These are phyloP conservation scores for Limnanthes douglasii DNA, from an alignment of 345 rosid genomes.

Conservation along the genomic window DNA sequence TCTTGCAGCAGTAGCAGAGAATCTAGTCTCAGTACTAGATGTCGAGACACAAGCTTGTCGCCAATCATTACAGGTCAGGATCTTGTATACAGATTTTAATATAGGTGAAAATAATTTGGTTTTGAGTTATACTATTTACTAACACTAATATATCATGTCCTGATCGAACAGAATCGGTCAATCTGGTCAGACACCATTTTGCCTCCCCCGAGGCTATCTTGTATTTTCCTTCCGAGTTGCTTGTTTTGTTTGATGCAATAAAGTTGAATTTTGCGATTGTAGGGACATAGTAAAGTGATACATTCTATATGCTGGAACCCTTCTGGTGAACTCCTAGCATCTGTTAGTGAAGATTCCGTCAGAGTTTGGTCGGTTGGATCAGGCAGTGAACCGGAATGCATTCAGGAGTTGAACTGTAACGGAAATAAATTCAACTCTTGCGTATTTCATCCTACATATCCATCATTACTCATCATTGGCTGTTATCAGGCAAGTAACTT, in stretches of 20 bases:
- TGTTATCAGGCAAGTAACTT: conserved; percentile 94
- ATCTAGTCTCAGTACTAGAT: conserved; percentile 71
- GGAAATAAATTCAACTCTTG: conserved; percentile 85
- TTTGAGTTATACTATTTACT: no score
- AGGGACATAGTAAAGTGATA: conserved; percentile 77
- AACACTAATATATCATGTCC: no score
- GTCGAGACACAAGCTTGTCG: conserved; percentile 68
- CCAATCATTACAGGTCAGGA: conserved; percentile 59
- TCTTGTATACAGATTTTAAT: no score
- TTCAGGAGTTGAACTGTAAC: conserved; percentile 77
- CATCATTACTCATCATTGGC: conserved; percentile 72
- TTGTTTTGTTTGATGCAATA: no score
- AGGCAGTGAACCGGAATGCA: conserved; percentile 79
- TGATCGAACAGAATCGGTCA: no score
- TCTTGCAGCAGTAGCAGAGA: conserved; percentile 85
- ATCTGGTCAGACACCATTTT: no score
- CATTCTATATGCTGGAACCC: conserved; percentile 91
- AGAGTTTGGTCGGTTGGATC: conserved; percentile 84
- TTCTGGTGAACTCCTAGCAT: conserved; percentile 66
- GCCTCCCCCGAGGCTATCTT: no score
- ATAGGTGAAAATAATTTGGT: no score
- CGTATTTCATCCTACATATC: conserved; percentile 69
- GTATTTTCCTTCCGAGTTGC: no score
- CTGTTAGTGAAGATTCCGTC: conserved; percentile 89
- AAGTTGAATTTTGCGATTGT: no score